Evolutionary conservation across 768 basidiomycete species (phyloP).

Genomic region (Boletus tylopilopsis): DNA sequence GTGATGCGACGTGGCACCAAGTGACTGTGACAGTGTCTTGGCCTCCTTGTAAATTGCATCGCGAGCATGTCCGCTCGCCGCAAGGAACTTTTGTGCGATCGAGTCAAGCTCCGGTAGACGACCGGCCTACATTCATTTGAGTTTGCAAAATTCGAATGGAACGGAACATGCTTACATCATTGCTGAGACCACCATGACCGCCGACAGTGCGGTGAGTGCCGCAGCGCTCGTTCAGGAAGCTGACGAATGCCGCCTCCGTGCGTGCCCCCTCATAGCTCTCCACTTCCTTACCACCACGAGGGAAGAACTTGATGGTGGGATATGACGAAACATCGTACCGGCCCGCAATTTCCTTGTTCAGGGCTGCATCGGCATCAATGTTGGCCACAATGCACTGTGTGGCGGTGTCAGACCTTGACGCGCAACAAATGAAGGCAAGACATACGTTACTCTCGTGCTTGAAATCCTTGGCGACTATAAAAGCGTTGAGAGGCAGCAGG

Average conservation of each 20-base stretch:
- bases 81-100: conserved; percentile 73
- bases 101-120: conserved; percentile 73
- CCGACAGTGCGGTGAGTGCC: conserved; percentile 81
- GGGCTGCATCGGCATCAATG: conserved; percentile 81
- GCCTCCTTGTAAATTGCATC: conserved; percentile 67
- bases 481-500: not conserved
- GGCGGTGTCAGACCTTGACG: conserved; percentile 5
- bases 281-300: conserved; percentile 61
- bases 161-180: conserved; percentile 42
- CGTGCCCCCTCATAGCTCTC: conserved; percentile 69
- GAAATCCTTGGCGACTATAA: conserved; percentile 74
- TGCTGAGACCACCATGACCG: conserved; percentile 61
- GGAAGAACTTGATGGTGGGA: conserved; percentile 97
- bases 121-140: conserved; percentile 59
- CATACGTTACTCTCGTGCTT: conserved; percentile 69
- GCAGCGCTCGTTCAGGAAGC: conserved; percentile 81
- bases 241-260: conserved; percentile 69
- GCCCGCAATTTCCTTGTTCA: conserved; percentile 65
- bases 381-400: conserved; percentile 84
- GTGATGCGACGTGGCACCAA: conserved; percentile 58
- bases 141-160: not conserved
- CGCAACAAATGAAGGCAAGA: not conserved
- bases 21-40: conserved; percentile 40
- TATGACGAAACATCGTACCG: conserved; percentile 75
- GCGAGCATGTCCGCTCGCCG: conserved; percentile 52